phyloP scores from a whole-genome alignment of 306 rosid species.

The Vigna mungo region DNA sequence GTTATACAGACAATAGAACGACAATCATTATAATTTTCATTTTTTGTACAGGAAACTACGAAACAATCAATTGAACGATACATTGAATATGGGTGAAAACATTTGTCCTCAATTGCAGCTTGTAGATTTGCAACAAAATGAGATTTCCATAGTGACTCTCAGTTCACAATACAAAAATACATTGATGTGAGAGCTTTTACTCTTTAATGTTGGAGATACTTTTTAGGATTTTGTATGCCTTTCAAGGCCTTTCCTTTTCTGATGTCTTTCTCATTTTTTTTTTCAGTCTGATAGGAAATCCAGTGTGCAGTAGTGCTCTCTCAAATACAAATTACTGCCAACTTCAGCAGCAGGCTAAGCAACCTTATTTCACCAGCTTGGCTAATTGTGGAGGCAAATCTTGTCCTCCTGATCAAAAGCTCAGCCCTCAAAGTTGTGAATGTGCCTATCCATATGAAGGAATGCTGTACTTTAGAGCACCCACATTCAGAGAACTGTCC shows the following conservation, averaged over 20 bases:
- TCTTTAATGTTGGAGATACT: constrained; percentile 5
- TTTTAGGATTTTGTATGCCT: neutral
- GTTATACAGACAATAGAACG: constrained; percentile 24
- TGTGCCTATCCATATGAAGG: constrained; percentile 90
- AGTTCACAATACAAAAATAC: constrained; percentile 61
- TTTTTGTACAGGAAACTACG: constrained; percentile 67
- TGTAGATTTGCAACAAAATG: constrained; percentile 83
- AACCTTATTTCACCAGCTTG: constrained; percentile 75
- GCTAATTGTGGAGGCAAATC: constrained; percentile 62
- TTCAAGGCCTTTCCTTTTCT: constrained; percentile 25
- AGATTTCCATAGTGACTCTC: constrained; percentile 59
- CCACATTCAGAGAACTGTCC: constrained; percentile 76
- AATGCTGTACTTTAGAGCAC: constrained; percentile 78
- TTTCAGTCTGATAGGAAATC: constrained; percentile 84
- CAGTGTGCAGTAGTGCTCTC: constrained; percentile 61
- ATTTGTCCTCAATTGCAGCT: constrained; percentile 70
- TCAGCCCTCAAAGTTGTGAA: constrained; percentile 90
- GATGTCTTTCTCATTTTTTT: constrained; percentile 39
- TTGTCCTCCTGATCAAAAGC: constrained; percentile 68
- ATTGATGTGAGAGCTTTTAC: constrained; percentile 63
- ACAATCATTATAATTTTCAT: constrained; percentile 15
- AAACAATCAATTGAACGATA: constrained; percentile 67
- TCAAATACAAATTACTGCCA: constrained; percentile 65
- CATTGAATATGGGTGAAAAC: constrained; percentile 71
- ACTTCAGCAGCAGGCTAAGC: constrained; percentile 54